Base-by-base conservation (phyloP, 352 stramenopile species). In the Lagenidium giganteum region DNA sequence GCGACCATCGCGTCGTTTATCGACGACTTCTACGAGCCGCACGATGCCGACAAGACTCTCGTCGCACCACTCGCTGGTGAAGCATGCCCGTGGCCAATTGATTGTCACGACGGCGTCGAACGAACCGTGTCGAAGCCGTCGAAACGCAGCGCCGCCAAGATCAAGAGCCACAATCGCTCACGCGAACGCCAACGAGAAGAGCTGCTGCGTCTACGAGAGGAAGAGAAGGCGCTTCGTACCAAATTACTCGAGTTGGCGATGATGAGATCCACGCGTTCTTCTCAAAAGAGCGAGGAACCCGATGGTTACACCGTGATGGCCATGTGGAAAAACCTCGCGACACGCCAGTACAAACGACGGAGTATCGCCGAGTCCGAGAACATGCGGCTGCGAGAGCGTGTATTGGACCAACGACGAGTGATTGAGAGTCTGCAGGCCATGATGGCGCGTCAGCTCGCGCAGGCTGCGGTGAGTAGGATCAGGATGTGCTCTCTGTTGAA, bases 141-240 rank as follows among this genome's bases (percentile, higher is more conserved):
- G 14, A 3, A 32, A n/a, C 37, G 37, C 2, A 23, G 16, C 6
- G 37, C 33, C 6, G 23, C 8, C 5, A 44, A 44, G 37, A 23
- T 23, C 24, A 25, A 34, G 17, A 23, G 33, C 33, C 37, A 25
- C 14, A 44, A 44, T 22, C 37, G 37, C 23, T 23, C 37, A 25
- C 23, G 37, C 23, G 37, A 44, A 23, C 37, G 37, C 23, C 23
- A 44, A 25, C 31, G 9, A 22, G 23, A 25, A 9, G 37, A 44
- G 24, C 37, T 44, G 14, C 24, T 44, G 23, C 37, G 37, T 7
- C 37, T 44, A 17, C 37, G 37, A 17, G 37, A 44, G 25, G 37
- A 44, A n/a, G 17, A 34, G 37, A 25, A 20, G 8, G 37, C 31
- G n/a, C 37, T 44, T 16, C 3, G 22, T 16, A n/a, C n/a, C n/a